Conservation (phyloP, 2,329 filamentous ascomycete species). For the Beauveria varroae region DNA sequence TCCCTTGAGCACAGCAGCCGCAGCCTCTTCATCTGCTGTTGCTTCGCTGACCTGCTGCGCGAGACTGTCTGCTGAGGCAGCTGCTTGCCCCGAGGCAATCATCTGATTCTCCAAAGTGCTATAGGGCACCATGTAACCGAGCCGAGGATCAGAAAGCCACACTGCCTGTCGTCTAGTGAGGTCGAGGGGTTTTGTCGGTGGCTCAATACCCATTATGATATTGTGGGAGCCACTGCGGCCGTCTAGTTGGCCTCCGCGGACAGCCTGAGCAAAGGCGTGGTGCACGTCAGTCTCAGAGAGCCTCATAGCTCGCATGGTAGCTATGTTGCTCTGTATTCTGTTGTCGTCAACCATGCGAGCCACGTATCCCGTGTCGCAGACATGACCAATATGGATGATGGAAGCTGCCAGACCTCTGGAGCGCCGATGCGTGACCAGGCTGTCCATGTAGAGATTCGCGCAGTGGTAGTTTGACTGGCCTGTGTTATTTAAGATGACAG, state of each 20-base stretch:
- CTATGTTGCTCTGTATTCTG: background rate
- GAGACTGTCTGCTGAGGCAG: background rate
- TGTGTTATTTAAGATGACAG: conserved; percentile 20
- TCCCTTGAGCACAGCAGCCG: background rate
- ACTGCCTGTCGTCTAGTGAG: background rate
- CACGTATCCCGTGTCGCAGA: conserved; percentile 34
- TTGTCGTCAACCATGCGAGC: conserved; percentile 12
- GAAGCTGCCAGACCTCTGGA: conserved; percentile 29
- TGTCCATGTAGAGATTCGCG: conserved; percentile 34
- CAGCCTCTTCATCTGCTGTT: background rate
- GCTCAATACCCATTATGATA: conserved; percentile 15
- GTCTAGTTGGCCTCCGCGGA: background rate
- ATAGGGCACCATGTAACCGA: background rate
- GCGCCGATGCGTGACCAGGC: conserved; percentile 27
- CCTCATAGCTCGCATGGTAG: conserved; percentile 4
- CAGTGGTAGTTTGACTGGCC: conserved; percentile 38
- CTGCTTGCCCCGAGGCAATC: background rate
- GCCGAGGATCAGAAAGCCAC: background rate
- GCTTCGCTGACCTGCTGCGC: background rate
- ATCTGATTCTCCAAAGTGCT: background rate
- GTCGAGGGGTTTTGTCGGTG: conserved; percentile 2
- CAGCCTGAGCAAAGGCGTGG: background rate
- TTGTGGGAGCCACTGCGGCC: conserved; percentile 5
- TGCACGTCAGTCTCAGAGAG: conserved; percentile 28
- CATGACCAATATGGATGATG: conserved; percentile 28